A percentile compares a stretch with the other conserved stretches of the same genome.
Evolutionary conservation across 768 basidiomycete genomes (phyloP).

Genomic region (Candolleomyces efflorescens): DNA sequence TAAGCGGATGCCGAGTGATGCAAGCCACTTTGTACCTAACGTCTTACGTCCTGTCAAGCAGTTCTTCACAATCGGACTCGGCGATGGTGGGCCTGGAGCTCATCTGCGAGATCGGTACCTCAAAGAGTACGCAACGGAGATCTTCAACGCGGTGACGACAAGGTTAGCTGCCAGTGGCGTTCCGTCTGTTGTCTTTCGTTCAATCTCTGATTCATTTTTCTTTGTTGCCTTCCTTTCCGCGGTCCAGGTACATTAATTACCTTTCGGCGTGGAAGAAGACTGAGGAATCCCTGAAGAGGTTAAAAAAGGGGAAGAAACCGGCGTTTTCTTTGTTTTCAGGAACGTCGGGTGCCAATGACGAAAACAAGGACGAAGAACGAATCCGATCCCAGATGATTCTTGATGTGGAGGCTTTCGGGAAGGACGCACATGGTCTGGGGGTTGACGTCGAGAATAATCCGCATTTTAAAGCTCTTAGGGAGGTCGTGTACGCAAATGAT

Average conservation of each 20-base stretch:
- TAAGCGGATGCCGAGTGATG: constrained; percentile 66
- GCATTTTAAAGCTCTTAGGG: constrained; percentile 50
- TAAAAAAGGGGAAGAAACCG: constrained; percentile 82
- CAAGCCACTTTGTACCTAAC: constrained; percentile 81
- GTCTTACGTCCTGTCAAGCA: constrained; percentile 77
- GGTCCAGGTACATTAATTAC: constrained; percentile 68
- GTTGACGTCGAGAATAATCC: constrained; percentile 53
- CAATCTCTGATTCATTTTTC: background rate
- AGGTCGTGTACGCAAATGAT: constrained; percentile 52
- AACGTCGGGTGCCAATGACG: constrained; percentile 47
- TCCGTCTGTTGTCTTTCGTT: background rate
- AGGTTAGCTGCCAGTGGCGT: constrained; percentile 35
- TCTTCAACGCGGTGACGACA: constrained; percentile 70
- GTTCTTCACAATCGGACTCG: constrained; percentile 62
- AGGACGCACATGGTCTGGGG: constrained; percentile 68
- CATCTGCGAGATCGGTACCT: constrained; percentile 53
- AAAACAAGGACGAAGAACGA: constrained; percentile 83
- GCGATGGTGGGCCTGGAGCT: constrained; percentile 52
- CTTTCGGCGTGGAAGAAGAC: constrained; percentile 86
- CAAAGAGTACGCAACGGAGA: constrained; percentile 46
- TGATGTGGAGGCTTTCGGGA: constrained; percentile 82
- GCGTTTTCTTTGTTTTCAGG: constrained; percentile 78
- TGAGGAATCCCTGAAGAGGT: constrained; percentile 79
- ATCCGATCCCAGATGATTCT: constrained; percentile 79
- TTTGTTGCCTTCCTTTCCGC: background rate